These are phyloP conservation scores for Macadamia integrifolia DNA, from an alignment of 164 flowering plant species.

Conservation along the genomic window DNA sequence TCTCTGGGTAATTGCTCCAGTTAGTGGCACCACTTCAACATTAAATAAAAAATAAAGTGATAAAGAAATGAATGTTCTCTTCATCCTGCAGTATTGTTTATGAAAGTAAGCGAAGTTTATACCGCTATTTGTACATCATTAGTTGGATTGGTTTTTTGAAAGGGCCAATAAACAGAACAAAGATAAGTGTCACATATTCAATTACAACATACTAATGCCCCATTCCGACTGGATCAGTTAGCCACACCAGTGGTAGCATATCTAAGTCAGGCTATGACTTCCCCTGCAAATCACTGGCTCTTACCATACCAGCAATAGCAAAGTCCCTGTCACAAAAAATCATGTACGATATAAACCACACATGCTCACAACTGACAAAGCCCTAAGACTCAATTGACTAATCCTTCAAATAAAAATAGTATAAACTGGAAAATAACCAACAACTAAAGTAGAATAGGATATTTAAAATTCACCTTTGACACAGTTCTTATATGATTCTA, in stretches of 20 bases:
- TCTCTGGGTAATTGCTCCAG: too few species aligned
- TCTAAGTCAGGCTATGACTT: constrained; percentile 94
- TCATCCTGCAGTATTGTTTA: too few species aligned
- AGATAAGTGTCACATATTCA: too few species aligned
- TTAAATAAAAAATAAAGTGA: too few species aligned
- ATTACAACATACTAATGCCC: too few species aligned
- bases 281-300: constrained; percentile 60
- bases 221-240: constrained; percentile 65
- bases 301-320: constrained; percentile 60
- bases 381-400: neutral
- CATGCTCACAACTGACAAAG: constrained; percentile 44
- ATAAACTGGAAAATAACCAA: neutral
- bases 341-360: constrained; percentile 14
- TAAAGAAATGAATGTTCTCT: too few species aligned
- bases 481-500: constrained; percentile 60
- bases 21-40: too few species aligned
- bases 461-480: constrained; percentile 50
- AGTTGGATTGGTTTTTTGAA: too few species aligned
- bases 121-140: too few species aligned
- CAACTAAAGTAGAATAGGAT: neutral
- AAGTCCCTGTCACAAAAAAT: too few species aligned
- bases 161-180: too few species aligned
- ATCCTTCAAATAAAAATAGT: neutral
- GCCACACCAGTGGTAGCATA: constrained; percentile 93
- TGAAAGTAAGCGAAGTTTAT: too few species aligned